Evolutionary conservation across 2,329 filamentous ascomycete genomes (phyloP).

Genomic region (Rutstroemia sp.): DNA sequence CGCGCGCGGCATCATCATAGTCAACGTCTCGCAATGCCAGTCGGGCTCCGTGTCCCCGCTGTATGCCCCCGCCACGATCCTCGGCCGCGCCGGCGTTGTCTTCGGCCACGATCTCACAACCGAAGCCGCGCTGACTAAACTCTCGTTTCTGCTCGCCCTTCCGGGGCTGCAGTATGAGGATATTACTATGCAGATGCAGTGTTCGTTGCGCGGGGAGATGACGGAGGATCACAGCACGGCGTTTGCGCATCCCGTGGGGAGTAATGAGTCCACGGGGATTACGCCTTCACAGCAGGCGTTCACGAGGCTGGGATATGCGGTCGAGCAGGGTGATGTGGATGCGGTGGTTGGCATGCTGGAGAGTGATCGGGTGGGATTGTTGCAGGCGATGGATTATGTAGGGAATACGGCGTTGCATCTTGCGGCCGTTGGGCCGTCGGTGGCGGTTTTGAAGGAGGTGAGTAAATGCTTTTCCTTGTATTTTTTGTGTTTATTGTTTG

Average conservation of each 20-base stretch:
- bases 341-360: constrained; percentile 26
- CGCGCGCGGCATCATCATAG: constrained; percentile 59
- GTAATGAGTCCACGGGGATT: constrained; percentile 7
- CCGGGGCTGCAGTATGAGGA: constrained; percentile 48
- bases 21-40: constrained; percentile 60
- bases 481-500: not conserved
- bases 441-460: constrained; percentile 50
- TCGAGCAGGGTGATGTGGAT: constrained; percentile 50
- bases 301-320: constrained; percentile 54
- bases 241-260: constrained; percentile 48
- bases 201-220: constrained; percentile 57
- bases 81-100: constrained; percentile 60
- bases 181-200: constrained; percentile 55
- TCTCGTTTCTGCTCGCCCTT: constrained; percentile 45
- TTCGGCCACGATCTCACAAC: constrained; percentile 63
- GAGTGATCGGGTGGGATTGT: constrained; percentile 23
- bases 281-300: constrained; percentile 46
- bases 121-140: constrained; percentile 37
- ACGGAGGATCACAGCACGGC: constrained; percentile 38
- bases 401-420: constrained; percentile 34
- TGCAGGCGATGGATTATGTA: constrained; percentile 32
- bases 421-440: constrained; percentile 36
- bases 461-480: not conserved
- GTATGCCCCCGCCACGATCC: constrained; percentile 51
- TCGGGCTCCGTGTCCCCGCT: constrained; percentile 49